Percentiles rank a stretch among this genome's conserved stretches.
Conservation (phyloP, 2,329 filamentous ascomycete species). For the Pezicula neosporulosa region DNA sequence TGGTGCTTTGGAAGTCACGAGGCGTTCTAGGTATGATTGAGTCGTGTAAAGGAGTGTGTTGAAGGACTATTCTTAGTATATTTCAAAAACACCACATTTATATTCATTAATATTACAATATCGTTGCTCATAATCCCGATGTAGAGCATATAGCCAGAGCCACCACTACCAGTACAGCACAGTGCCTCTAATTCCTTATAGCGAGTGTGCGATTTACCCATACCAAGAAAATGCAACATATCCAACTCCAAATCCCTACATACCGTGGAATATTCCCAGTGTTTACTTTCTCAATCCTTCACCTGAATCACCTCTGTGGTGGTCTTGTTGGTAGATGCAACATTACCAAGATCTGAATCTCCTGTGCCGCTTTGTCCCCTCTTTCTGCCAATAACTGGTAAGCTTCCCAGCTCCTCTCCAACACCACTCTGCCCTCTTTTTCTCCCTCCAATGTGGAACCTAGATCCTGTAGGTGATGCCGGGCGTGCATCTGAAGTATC, state of each 20-base stretch:
- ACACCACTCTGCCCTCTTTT: slow-evolving; percentile 70
- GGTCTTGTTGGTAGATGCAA: no score
- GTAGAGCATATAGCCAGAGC: not conserved
- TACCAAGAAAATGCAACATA: slow-evolving; percentile 1
- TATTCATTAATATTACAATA: slow-evolving; percentile 10
- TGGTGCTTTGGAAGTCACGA: no score
- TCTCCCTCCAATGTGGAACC: slow-evolving; percentile 67
- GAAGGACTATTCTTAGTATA: no score
- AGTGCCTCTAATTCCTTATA: slow-evolving; percentile 1
- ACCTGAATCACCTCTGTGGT: no score
- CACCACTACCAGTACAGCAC: not conserved
- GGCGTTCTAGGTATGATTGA: no score
- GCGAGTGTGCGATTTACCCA: slow-evolving; percentile 9
- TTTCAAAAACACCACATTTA: no score
- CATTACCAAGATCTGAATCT: slow-evolving; percentile 27
- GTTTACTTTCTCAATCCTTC: no score
- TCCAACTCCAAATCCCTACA: not conserved
- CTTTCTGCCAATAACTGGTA: slow-evolving; percentile 32
- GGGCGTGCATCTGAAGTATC: slow-evolving; percentile 38
- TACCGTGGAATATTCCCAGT: no score
- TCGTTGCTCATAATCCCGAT: slow-evolving; percentile 4
- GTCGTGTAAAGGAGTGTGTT: no score
- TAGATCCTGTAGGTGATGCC: slow-evolving; percentile 43
- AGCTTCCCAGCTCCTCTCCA: slow-evolving; percentile 67
- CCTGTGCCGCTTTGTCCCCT: slow-evolving; percentile 28